These are phyloP conservation scores for Filobasidium uniguttulatum DNA, from an alignment of 1,284 basidiomycete genomes.

Conservation along the genomic window DNA sequence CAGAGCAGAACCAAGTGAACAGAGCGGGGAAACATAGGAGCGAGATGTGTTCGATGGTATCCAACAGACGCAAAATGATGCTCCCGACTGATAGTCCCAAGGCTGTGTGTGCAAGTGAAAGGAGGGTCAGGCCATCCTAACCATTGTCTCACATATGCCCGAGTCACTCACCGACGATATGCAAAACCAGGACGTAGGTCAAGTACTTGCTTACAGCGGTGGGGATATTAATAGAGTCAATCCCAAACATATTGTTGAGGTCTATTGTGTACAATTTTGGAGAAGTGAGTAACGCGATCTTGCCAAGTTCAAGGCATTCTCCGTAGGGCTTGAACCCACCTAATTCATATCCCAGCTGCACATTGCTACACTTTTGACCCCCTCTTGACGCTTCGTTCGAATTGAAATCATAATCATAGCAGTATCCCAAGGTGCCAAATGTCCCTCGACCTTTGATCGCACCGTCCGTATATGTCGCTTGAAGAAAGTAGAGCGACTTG, in stretches of 20 bases:
- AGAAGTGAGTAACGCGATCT: too few relatives aligned
- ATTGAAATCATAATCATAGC: constrained; percentile 34
- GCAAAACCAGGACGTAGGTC: constrained; percentile 76
- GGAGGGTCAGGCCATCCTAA: constrained; percentile 22
- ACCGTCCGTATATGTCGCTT: constrained; percentile 48
- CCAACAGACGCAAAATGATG: constrained; percentile 62
- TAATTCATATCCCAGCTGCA: constrained; percentile 67
- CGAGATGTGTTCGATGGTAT: constrained; percentile 68
- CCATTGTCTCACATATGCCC: too few relatives aligned
- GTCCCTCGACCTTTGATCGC: constrained; percentile 50
- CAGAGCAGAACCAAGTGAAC: constrained; percentile 58
- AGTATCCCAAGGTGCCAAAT: constrained; percentile 77
- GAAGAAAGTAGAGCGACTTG: constrained; percentile 71
- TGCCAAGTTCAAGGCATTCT: neutral
- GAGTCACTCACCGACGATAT: constrained; percentile 49
- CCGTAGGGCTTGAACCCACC: too few relatives aligned
- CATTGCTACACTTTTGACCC: constrained; percentile 54
- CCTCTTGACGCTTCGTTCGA: constrained; percentile 12
- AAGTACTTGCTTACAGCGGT: constrained; percentile 70
- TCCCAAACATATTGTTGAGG: constrained; percentile 59
- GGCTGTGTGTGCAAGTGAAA: constrained; percentile 64
- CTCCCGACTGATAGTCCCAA: constrained; percentile 56
- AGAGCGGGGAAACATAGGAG: constrained; percentile 72
- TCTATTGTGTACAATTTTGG: constrained; percentile 49
- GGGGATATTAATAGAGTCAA: constrained; percentile 55